These are phyloP conservation scores for Suhomyces bolitotheri DNA, from an alignment of 1,139 yeast species.

Conservation along the genomic window DNA sequence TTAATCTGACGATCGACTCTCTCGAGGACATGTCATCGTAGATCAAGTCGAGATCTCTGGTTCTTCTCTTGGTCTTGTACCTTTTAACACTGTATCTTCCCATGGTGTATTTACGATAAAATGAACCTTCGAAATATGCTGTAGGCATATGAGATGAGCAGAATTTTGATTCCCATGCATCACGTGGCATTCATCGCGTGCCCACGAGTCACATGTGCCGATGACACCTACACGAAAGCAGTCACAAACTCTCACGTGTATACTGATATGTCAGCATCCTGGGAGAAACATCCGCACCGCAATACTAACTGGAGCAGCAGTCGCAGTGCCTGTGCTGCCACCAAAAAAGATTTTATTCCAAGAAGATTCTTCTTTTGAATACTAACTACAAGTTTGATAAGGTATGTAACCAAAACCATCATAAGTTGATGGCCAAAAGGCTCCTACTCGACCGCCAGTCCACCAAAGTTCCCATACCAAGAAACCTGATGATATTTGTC, in stretches of 20 bases:
- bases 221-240: constrained; percentile 6
- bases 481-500: too few species aligned
- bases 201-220: too few species aligned
- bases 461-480: too few species aligned
- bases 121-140: too few species aligned
- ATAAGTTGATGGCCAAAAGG: too few species aligned
- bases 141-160: constrained; percentile 4
- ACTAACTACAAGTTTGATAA: constrained; percentile 22
- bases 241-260: constrained; percentile 13
- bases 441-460: too few species aligned
- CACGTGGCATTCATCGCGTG: constrained; percentile 2
- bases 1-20: constrained; percentile 60
- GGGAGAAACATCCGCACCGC: constrained; percentile 8
- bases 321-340: not conserved
- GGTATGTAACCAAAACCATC: too few species aligned
- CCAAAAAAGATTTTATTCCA: constrained; percentile 13
- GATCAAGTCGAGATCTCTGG: constrained; percentile 82
- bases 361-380: constrained; percentile 3
- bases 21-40: constrained; percentile 69
- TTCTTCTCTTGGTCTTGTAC: constrained; percentile 80
- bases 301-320: constrained; percentile 4
- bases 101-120: constrained; percentile 41
- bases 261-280: too few species aligned
- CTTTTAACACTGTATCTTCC: constrained; percentile 79
- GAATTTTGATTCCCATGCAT: constrained; percentile 1